Evolutionary conservation across 257 asterid species (phyloP).

Genomic region (Jasminum sambac): DNA sequence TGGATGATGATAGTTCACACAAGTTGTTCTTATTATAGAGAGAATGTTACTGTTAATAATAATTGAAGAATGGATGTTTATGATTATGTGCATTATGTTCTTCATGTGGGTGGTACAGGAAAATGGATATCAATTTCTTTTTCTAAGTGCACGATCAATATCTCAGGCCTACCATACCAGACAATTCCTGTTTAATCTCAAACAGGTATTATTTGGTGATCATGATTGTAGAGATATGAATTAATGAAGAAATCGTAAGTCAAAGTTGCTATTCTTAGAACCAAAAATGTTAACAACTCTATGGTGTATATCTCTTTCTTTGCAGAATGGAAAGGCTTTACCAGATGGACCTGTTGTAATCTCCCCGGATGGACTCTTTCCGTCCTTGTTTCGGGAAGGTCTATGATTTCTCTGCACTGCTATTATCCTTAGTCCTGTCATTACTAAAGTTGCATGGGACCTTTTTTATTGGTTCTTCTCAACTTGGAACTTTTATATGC

Average conservation of each 20-base stretch:
- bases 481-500: background rate
- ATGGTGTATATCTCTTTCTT: conserved; percentile 18
- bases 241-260: background rate
- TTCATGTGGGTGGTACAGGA: conserved; percentile 60
- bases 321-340: conserved; percentile 86
- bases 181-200: conserved; percentile 75
- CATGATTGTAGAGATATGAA: background rate
- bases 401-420: conserved; percentile 16
- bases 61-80: conserved; percentile 4
- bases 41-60: background rate
- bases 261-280: background rate
- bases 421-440: too few species aligned
- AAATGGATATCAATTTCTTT: conserved; percentile 91
- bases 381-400: conserved; percentile 98
- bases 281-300: background rate
- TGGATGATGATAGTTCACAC: conserved; percentile 7
- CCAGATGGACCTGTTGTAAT: conserved; percentile 98
- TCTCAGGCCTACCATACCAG: conserved; percentile 88
- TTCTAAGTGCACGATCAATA: conserved; percentile 95
- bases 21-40: background rate
- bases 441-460: background rate
- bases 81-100: conserved; percentile 1
- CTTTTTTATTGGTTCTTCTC: background rate
- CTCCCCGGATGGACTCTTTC: conserved; percentile 98
- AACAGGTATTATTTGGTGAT: conserved; percentile 58